Percentiles rank a stretch among this genome's conserved stretches.
Evolutionary conservation across 495 filamentous ascomycete species (phyloP).

Genomic region (Lineolata rhizophorae): DNA sequence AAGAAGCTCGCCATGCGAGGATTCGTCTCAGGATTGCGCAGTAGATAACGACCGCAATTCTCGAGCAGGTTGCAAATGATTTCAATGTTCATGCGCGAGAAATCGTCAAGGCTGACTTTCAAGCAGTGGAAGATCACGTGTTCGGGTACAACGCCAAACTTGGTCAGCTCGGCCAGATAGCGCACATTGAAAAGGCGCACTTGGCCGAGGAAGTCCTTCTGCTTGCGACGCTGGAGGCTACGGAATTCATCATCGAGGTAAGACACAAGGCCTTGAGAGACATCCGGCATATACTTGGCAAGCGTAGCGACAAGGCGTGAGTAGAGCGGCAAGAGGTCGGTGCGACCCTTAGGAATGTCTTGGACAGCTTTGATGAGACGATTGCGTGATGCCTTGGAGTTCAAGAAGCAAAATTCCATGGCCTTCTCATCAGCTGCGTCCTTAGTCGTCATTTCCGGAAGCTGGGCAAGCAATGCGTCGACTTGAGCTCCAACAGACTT

Average conservation of each 20-base stretch:
- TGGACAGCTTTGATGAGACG: conserved; percentile 79
- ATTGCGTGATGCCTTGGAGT: conserved; percentile 94
- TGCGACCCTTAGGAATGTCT: conserved; percentile 81
- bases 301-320: conserved; percentile 84
- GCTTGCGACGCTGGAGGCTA: conserved; percentile 91
- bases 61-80: conserved; percentile 95
- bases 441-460: conserved; percentile 78
- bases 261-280: conserved; percentile 75
- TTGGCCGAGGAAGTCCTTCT: conserved; percentile 90
- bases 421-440: conserved; percentile 81
- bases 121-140: conserved; percentile 98
- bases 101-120: conserved; percentile 92
- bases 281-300: conserved; percentile 78
- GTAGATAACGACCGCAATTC: conserved; percentile 85
- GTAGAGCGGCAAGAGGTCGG: conserved; percentile 80
- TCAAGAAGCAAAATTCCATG: conserved; percentile 92
- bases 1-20: conserved; percentile 85
- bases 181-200: conserved; percentile 87
- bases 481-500: conserved; percentile 96
- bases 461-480: conserved; percentile 65
- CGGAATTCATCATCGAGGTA: conserved; percentile 95
- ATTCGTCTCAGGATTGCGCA: conserved; percentile 83
- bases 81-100: conserved; percentile 95
- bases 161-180: conserved; percentile 91
- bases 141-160: conserved; percentile 94